These are phyloP conservation scores for Aspergillus fischeri DNA, from an alignment of 2,329 filamentous ascomycete genomes.

Conservation along the genomic window DNA sequence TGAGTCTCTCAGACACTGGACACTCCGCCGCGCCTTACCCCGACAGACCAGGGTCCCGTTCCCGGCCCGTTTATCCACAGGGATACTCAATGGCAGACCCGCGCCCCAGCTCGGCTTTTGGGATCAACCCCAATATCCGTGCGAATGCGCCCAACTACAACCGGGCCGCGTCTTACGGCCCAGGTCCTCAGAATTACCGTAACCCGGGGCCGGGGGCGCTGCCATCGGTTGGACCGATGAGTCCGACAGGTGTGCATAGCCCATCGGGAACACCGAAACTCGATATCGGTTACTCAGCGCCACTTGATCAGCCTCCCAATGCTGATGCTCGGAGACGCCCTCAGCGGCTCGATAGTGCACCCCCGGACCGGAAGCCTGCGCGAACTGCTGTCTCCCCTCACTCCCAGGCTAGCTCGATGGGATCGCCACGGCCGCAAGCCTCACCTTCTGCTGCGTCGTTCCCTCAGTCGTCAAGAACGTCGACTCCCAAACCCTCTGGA, in stretches of 20 bases:
- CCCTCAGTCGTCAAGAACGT: conserved; percentile 30
- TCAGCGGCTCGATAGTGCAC: conserved; percentile 22
- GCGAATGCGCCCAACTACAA: conserved; percentile 36
- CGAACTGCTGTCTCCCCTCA: conserved; percentile 28
- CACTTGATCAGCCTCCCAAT: conserved; percentile 34
- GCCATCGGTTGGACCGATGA: conserved; percentile 25
- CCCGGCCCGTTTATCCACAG: conserved; percentile 29
- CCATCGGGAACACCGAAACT: conserved; percentile 34
- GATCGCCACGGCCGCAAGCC: conserved; percentile 22
- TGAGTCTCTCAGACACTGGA: conserved; percentile 35
- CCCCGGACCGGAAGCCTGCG: conserved; percentile 28
- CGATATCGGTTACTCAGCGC: conserved; percentile 47
- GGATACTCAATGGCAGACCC: conserved; percentile 35
- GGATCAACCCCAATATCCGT: conserved; percentile 46
- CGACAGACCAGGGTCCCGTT: conserved; percentile 31
- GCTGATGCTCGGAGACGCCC: conserved; percentile 28
- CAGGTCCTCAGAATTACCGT: conserved; percentile 32
- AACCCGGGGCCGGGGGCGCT: conserved; percentile 31
- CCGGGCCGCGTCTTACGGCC: conserved; percentile 30
- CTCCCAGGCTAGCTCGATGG: conserved; percentile 17
- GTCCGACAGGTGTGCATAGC: conserved; percentile 24
- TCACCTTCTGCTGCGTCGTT: conserved; percentile 31
- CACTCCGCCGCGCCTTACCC: conserved; percentile 42
- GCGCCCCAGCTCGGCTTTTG: conserved; percentile 45
- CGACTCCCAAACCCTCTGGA: conserved; percentile 36